Base-by-base conservation (phyloP, 2,329 filamentous ascomycete species). In the Hymenotorrendiella dingleyae region DNA sequence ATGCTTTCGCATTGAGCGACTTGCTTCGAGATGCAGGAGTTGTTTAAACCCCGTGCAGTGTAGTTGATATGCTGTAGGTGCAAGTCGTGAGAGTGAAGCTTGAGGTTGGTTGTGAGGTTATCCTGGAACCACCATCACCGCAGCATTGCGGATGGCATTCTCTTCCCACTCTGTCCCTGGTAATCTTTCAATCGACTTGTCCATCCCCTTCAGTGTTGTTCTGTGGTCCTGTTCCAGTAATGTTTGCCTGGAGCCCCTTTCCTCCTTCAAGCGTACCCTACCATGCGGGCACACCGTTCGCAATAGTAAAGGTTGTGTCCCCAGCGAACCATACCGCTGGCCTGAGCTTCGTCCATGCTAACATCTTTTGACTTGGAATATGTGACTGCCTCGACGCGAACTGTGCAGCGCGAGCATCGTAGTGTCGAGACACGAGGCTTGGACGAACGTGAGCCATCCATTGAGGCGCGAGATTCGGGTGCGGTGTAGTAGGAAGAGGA, bases 241-340 rank as follows among this genome's bases (percentile, higher is more conserved):
- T 35, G 39, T 36, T 14, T 28, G 24, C 23, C 40, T 28, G 30
- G 40, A 24, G 17, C 29, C 16, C 22, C 19, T 9, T 12, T 14
- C 9, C 11, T 30, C 23, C 17, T 54, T 74, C 72, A 81, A 60
- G 73, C 76, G 62, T 80, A 82, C 54, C 78, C 79, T 23, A 79
- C 75, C 60, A 78, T 75, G 58, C 72, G 74, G 46, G 79, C 79
- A 59, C 79, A 83, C 26, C 76, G 70, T 46, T 73, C 69, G 64
- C 79, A 82, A 63, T 83, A 82, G 66, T 82, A 82, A 47, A 82
- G 72, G 61, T 80, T 80, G 61, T 76, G 74, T 2, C 77, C 76
- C 48, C 82, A 78, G 55, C 74, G 71, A 11, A 83, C 72, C 78
- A 83, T 83, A 48, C 78, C 78, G 45, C 67, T 74, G 32, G 73